Evolutionary conservation across 352 stramenopile species (phyloP).

Genomic region (Pythium rhizo-oryzae): DNA sequence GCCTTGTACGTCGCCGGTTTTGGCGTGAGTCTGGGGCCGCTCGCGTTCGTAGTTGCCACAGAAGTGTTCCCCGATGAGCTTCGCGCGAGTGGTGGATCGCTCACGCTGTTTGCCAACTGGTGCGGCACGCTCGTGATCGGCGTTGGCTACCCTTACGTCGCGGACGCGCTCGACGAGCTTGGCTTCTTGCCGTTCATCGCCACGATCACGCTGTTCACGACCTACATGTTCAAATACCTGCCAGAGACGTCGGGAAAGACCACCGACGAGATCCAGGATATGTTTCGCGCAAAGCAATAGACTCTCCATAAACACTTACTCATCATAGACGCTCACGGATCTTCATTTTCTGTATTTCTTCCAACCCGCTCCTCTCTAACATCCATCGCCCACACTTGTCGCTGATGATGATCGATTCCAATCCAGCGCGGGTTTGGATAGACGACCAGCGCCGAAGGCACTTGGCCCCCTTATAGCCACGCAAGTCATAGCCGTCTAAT

Average conservation of each 20-base stretch:
- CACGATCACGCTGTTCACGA: slow-evolving; percentile 42
- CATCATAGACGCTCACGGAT: neutral
- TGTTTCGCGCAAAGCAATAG: slow-evolving; percentile 31
- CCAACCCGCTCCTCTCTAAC: neutral
- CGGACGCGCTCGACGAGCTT: slow-evolving; percentile 40
- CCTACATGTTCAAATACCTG: slow-evolving; percentile 49
- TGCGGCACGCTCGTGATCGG: slow-evolving; percentile 58
- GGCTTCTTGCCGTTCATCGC: slow-evolving; percentile 57
- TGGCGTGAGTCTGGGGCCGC: slow-evolving; percentile 48
- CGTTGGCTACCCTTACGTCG: slow-evolving; percentile 60
- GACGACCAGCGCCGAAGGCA: neutral
- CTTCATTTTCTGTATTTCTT: slow-evolving; percentile 10
- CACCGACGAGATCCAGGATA: slow-evolving; percentile 57
- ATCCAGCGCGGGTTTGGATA: neutral
- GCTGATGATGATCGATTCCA: neutral
- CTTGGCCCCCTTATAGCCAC: neutral
- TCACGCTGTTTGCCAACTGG: slow-evolving; percentile 61
- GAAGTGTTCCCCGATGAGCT: slow-evolving; percentile 65
- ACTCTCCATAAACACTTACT: neutral
- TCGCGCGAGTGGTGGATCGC: slow-evolving; percentile 42
- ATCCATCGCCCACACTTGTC: neutral
- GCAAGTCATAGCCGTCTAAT: slow-evolving; percentile 40
- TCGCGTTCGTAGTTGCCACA: slow-evolving; percentile 53
- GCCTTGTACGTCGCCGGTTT: slow-evolving; percentile 51
- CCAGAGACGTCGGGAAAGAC: slow-evolving; percentile 67